These are phyloP conservation scores for Ramularia endophylla DNA, from an alignment of 2,329 filamentous ascomycete species.

Conservation along the genomic window DNA sequence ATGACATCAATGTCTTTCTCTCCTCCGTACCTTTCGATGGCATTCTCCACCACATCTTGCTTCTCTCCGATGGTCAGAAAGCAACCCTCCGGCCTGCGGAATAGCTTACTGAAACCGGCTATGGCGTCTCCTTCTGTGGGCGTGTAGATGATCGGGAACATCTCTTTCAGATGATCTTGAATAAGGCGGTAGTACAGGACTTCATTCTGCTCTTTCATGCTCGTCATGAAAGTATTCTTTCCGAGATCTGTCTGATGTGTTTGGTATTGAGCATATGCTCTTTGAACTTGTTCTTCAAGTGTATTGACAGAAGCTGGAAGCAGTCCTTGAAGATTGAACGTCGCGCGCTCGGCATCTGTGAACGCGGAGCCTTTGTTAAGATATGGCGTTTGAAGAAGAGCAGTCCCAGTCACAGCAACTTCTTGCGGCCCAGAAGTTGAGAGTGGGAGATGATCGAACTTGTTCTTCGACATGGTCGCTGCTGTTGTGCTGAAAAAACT, in stretches of 20 bases:
- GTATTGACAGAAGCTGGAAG: constrained; percentile 67
- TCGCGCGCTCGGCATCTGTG: constrained; percentile 58
- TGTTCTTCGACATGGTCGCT: background rate
- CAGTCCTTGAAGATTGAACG: constrained; percentile 66
- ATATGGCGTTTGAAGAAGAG: constrained; percentile 58
- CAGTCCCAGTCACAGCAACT: constrained; percentile 15
- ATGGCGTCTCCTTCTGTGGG: constrained; percentile 88
- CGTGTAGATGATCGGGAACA: constrained; percentile 88
- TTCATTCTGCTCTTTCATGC: constrained; percentile 77
- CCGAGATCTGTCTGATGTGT: constrained; percentile 58
- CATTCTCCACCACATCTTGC: constrained; percentile 57
- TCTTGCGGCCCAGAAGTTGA: constrained; percentile 9
- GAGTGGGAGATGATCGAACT: constrained; percentile 7
- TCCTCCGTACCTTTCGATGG: constrained; percentile 61
- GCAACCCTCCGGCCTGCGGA: constrained; percentile 72
- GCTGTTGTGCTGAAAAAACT: background rate
- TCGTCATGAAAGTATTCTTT: constrained; percentile 85
- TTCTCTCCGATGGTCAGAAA: constrained; percentile 67
- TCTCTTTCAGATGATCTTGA: constrained; percentile 72
- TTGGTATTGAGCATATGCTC: constrained; percentile 76
- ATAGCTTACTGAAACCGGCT: constrained; percentile 72
- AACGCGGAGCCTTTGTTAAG: constrained; percentile 81
- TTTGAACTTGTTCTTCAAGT: constrained; percentile 66
- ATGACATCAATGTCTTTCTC: constrained; percentile 80
- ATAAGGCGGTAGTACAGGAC: constrained; percentile 76